Evolutionary conservation across 2,329 filamentous ascomycete species (phyloP), one percentile per base, ranked within the genome.

Genomic region (Trichocomaceae sp.): DNA sequence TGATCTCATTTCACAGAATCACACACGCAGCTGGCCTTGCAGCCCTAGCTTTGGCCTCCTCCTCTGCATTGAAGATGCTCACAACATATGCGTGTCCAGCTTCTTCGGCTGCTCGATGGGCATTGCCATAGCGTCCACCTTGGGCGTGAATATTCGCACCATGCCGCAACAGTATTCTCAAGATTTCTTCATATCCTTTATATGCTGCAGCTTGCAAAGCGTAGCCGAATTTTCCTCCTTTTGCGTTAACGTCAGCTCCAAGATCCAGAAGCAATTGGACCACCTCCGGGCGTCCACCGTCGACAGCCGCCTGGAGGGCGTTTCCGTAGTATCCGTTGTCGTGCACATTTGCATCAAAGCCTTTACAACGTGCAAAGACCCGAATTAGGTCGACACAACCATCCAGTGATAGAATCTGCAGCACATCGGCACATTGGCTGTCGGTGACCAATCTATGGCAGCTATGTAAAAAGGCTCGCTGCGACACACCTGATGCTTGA

Each of bases 401-500:
- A 10, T 47, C 10, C 45, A 26, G 45, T 47, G 45, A 5, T 47
- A 33, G 20, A 12, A 33, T 47, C 45, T 47, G 45, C 22, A 47
- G 45, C 7, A 33, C 45, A 41, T 19, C 9, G n/a, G 15, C 15
- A n/a, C 39, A 41, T n/a, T 8, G 39, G 8, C 5, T 1, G 39
- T 9, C 39, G 7, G 39, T 41, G 39, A 20, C 20, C n/a, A 41
- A 10, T 41, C 39, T 20, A 41, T 41, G 9, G 39, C 3, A 41
- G 15, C 15, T 19, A 5, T 48, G 46, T 17, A 48, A 35, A 33
- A n/a, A 48, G 5, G 5, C 17, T 48, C 29, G 22, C 29, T 48
- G 46, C 29, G 29, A 48, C n/a, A 48, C 46, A 33, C 46, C 46
- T 22, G 46, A 48, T 42, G 48, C 50, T 52, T 52, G 50, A 26